Evolutionary conservation across 2,329 filamentous ascomycete genomes (phyloP), one percentile per base, ranked within the genome.

Genomic region (Exophiala spinifera): DNA sequence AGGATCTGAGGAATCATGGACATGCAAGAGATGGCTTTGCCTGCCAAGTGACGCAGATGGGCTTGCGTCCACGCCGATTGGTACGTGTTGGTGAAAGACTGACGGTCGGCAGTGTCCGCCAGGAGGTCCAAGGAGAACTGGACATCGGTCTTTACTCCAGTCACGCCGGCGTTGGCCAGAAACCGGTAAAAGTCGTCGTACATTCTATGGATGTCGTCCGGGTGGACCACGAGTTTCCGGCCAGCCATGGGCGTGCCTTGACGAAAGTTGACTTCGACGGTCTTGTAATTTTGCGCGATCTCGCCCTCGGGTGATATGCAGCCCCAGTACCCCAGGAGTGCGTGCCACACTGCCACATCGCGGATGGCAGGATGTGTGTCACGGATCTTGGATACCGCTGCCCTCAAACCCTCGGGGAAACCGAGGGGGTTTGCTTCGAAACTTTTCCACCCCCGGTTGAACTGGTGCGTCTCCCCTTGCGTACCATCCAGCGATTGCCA

Each of bases 171-270:
- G 2, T 79, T 79, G 0, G 79, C 78, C 1, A 99, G 80, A 65
- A 96, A 97, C 1, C 74, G 71, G 69, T 97, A 99, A 69, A 97
- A 97, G 68, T 97, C 92, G 53, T 90, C 79, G 69, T 96, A 99
- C 67, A 96, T 88, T 25, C 79, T 79, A 10, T 76, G 72, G 1
- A 92, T 82, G 61, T 96, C 90, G 42, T 88, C 82, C 34, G 85
- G 81, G 4, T 85, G 84, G 19, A 97, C 79, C 1, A 90, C 82
- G 73, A 95, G 87, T 17, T 80, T 82, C 0, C 83, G 85, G 7
- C 82, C 83, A 4, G 53, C 49, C 1, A 80, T 69, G 1, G 84
- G 75, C 46, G 79, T 77, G 1, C 59, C 57, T 17, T 62, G 73
- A 49, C 79, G 78, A 59, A 82, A 80, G 37, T 76, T 70, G 1